A percentile compares a stretch with the other conserved stretches of the same genome.
These are phyloP conservation scores for Acanthamoeba castellanii DNA, from an alignment of 208 protist genomes.

Conservation along the genomic window DNA sequence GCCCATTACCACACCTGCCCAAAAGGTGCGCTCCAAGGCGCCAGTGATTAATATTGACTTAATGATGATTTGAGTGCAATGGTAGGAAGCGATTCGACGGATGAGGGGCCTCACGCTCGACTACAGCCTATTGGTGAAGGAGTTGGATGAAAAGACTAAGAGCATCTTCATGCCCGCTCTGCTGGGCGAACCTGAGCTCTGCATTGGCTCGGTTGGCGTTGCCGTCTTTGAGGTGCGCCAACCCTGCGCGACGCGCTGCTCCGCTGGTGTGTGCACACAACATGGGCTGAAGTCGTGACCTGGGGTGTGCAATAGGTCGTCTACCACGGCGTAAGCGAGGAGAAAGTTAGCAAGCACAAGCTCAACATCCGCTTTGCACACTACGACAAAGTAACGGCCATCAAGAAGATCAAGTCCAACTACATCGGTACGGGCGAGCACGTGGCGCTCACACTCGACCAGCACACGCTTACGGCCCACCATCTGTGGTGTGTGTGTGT, in stretches of 20 bases:
- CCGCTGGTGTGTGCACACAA: neutral
- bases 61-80: neutral
- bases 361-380: constrained; percentile 48
- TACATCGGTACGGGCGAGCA: constrained; percentile 51
- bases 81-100: neutral
- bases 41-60: neutral
- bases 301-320: neutral
- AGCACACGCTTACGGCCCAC: neutral
- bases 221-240: constrained; percentile 7
- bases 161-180: constrained; percentile 15
- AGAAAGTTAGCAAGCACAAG: neutral
- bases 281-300: too few species aligned
- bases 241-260: neutral
- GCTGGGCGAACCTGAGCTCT: neutral
- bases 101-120: constrained; percentile 15
- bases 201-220: constrained; percentile 23
- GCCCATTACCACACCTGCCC: neutral
- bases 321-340: neutral
- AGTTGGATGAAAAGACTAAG: neutral
- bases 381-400: constrained; percentile 44
- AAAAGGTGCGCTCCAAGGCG: constrained; percentile 70
- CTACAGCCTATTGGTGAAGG: neutral
- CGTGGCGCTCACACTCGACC: neutral
- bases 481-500: neutral
- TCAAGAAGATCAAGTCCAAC: constrained; percentile 77